phyloP scores from a whole-genome alignment of 768 basidiomycete species.

The Naganishia antarctica region DNA sequence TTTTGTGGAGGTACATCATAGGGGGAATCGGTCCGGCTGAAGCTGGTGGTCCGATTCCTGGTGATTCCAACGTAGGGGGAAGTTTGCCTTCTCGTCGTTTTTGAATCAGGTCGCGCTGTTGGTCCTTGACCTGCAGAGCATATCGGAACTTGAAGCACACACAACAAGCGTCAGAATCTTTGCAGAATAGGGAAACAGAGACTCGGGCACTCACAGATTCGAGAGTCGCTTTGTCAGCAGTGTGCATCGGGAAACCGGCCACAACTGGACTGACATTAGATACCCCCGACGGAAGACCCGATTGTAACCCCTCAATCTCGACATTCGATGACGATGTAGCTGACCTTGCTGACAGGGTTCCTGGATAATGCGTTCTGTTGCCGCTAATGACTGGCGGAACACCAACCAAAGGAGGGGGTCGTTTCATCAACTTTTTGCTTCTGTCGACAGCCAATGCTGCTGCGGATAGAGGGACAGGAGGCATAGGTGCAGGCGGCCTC shows the following conservation, averaged over 20 bases:
- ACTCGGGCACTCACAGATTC: constrained; percentile 22
- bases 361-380: not conserved
- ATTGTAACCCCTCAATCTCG: not conserved
- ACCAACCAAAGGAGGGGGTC: not conserved
- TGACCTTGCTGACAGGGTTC: not conserved
- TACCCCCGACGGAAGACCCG: not conserved
- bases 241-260: constrained; percentile 29
- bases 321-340: not conserved
- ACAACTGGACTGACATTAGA: constrained; percentile 28
- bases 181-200: not conserved
- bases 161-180: too few relatives aligned
- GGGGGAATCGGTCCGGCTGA: constrained; percentile 22
- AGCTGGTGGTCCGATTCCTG: constrained; percentile 29
- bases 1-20: constrained; percentile 11
- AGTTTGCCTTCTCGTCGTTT: constrained; percentile 19
- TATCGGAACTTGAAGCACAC: constrained; percentile 22
- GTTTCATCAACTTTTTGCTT: not conserved
- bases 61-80: constrained; percentile 11
- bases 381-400: not conserved
- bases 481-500: too few relatives aligned
- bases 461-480: not conserved
- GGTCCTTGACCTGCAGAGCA: constrained; percentile 27
- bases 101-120: constrained; percentile 23
- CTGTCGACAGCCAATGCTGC: not conserved
- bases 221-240: constrained; percentile 27